Evolutionary conservation across 2,329 filamentous ascomycete species (phyloP), one percentile per base, ranked within the genome.

Genomic region (Penicillium vulpinum): DNA sequence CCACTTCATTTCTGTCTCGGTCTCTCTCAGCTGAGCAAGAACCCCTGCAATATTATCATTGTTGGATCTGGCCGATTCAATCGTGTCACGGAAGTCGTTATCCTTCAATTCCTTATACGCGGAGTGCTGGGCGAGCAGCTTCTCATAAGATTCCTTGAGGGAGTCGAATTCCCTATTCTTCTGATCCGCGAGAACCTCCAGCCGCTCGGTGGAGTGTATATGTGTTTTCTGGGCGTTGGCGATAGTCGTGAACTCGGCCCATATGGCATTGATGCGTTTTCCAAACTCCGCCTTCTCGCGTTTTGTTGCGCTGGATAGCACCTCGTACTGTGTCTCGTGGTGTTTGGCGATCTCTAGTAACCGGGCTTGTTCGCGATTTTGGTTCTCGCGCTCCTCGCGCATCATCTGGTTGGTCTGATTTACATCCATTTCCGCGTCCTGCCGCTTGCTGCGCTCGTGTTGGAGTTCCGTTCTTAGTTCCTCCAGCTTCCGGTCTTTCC

Each of bases 401-500:
- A 77, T 77, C 36, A 73, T 62, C 41, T 75, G 70, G 26, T 73
- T 70, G 28, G 69, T 69, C 44, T 70, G 72, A 26, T 58, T 65
- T 11, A 77, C 73, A 44, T 75, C 71, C 33, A 66, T 68, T 58
- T 81, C 78, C 3, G 77, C 76, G 11, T 69, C 68, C 1, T 71
- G 63, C 22, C 78, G 71, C 57, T 75, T 73, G 26, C 70, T 63
- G 51, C 74, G 75, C 61, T 81, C 78, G 26, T 62, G 67, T n/a
- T 75, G 69, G 6, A 79, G 57, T 59, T 79, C 77, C 4, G 61
- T 55, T 36, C 73, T 74, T 26, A 81, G 57, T 39, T 80, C 78
- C 52, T 80, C 76, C 9, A 81, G 75, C 59, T 79, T 80, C 39
- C 77, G 71, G 58, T 81, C 79, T 60, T 78, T 80, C 44, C 77